Evolutionary conservation across 345 rosid species (phyloP), one percentile per base, ranked within the genome.

Genomic region (Acer yangbiense): DNA sequence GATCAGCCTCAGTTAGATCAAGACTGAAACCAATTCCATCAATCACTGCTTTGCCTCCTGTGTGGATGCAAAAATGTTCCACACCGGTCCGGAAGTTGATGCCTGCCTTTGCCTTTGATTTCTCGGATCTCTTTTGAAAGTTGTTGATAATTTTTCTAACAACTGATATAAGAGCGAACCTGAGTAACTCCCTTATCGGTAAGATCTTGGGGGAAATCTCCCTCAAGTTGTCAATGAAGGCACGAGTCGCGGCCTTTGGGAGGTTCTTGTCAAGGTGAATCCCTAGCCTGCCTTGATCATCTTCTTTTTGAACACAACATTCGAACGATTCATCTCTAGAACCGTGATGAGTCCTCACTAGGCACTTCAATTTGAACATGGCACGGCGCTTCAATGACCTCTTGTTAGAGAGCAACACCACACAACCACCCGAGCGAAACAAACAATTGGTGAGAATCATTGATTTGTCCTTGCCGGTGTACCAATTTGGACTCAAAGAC

Each of bases 1-100:
- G 75, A 61, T 95, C 98, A 54, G 83, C 82, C 78, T 91, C 94
- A 3, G 43, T 23, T 16, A 96, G 82, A 54, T 87, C 94, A 21
- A 96, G 92, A 71, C 86, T 94, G 52, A 81, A 67, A 0, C 90
- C 92, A 1, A 96, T 92, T 35, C 93, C 99, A 20, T 96, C 95
- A 4, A 96, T 96, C 83, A 94, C 98, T 0, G 99, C 97, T 76
- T 94, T 96, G 9, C 98, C 98, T 9, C 98, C 98, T 0, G 98
- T 92, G 81, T 96, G 99, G 23, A 96, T 77, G 79, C 97, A 92
- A 68, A 96, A 96, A 72, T 96, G 99, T 18, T 96, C 95, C 0
- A 96, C 91, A 2, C 98, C 99, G 0, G 90, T 89, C 71, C 86
- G 89, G 84, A 96, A 88, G 80, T 95, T 90, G 9, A 95, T 76